These are phyloP conservation scores for Sporothrix curviconia DNA, from an alignment of 2,329 filamentous ascomycete genomes.

Conservation along the genomic window DNA sequence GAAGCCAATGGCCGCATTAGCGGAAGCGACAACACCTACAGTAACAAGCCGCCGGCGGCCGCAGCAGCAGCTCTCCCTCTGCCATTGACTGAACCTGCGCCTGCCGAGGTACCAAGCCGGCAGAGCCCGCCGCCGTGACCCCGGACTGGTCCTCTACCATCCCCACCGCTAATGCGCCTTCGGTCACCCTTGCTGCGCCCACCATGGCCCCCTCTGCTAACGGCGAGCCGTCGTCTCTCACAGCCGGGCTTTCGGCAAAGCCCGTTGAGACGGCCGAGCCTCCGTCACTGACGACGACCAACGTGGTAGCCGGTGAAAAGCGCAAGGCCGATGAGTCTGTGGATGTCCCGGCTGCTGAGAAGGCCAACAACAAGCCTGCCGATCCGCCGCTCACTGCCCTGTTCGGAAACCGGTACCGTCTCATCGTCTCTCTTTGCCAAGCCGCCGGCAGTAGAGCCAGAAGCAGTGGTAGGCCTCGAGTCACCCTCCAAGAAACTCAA, in stretches of 20 bases:
- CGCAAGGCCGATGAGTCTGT: conserved; percentile 20
- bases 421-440: not conserved
- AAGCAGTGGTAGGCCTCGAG: too few relatives aligned
- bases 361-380: not conserved
- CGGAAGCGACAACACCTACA: not conserved
- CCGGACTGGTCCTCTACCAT: too few relatives aligned
- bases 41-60: not conserved
- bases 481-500: conserved; percentile 17
- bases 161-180: not conserved
- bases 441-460: not conserved
- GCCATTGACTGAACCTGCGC: not conserved
- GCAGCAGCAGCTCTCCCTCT: too few relatives aligned
- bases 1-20: not conserved
- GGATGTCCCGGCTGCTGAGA: not conserved
- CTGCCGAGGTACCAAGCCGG: not conserved
- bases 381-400: not conserved
- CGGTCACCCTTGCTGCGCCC: not conserved
- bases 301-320: conserved; percentile 19
- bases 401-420: not conserved
- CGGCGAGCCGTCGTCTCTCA: not conserved
- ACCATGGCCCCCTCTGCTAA: not conserved
- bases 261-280: not conserved
- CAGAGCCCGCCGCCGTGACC: not conserved
- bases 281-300: not conserved
- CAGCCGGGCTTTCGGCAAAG: not conserved